phyloP scores from a whole-genome alignment of 768 basidiomycete genomes.

The Trametes coccinea region DNA sequence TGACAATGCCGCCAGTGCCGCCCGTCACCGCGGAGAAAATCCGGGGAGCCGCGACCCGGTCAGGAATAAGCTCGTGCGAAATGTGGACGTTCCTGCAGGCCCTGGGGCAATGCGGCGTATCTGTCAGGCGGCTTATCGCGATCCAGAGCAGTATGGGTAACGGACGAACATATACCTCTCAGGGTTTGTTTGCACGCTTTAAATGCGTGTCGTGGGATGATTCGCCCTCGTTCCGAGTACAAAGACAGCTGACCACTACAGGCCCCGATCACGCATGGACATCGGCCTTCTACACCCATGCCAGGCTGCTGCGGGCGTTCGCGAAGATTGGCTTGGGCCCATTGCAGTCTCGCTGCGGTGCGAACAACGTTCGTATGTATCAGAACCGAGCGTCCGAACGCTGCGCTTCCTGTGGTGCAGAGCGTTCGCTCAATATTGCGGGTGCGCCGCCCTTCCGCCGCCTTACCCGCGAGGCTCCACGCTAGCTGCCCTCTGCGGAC shows the following conservation, averaged over 20 bases:
- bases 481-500: conserved; percentile 7
- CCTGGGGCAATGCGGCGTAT: background rate
- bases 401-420: background rate
- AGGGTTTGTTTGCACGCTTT: conserved; percentile 1
- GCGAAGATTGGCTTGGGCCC: conserved; percentile 4
- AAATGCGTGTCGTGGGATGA: conserved; percentile 8
- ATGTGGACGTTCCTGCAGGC: conserved; percentile 1
- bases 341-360: conserved; percentile 14
- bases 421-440: background rate
- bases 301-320: background rate
- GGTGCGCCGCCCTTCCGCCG: conserved; percentile 7
- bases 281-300: background rate
- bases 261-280: conserved; percentile 16
- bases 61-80: conserved; percentile 23
- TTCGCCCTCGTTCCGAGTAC: conserved; percentile 19
- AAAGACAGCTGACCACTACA: conserved; percentile 15
- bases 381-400: conserved; percentile 1
- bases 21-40: conserved; percentile 13
- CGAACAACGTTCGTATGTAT: conserved; percentile 5
- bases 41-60: conserved; percentile 15
- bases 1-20: conserved; percentile 1
- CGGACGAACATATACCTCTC: background rate
- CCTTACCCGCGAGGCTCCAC: conserved; percentile 20
- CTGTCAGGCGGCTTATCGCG: conserved; percentile 6
- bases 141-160: conserved; percentile 1